A percentile compares a stretch with the other conserved stretches of the same genome.
Conservation (phyloP, 2,329 filamentous ascomycete genomes). For the Myriosclerotinia scirpicola region DNA sequence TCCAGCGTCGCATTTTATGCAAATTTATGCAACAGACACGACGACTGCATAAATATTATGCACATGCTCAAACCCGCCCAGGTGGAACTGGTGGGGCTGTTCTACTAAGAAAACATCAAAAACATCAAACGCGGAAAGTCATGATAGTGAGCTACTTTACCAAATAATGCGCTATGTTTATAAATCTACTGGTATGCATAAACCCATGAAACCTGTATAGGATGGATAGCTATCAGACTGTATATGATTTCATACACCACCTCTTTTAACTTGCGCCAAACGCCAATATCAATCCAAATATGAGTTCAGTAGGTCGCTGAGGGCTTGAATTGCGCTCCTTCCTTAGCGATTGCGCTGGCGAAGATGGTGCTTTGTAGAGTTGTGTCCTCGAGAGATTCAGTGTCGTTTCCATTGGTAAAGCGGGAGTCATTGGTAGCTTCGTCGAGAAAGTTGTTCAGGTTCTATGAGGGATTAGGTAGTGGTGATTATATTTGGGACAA, state of each 20-base stretch:
- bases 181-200: too few relatives aligned
- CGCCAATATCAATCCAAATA: too few relatives aligned
- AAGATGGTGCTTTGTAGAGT: neutral
- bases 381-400: neutral
- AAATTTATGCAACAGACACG: neutral
- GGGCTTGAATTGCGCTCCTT: neutral
- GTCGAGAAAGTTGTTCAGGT: neutral
- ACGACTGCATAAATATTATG: neutral
- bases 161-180: too few relatives aligned
- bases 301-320: neutral
- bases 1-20: neutral
- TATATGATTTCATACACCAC: too few relatives aligned
- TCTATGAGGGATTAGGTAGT: neutral
- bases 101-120: too few relatives aligned
- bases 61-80: neutral
- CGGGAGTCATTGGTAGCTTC: neutral
- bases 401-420: neutral
- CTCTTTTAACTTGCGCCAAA: too few relatives aligned
- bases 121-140: too few relatives aligned
- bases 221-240: too few relatives aligned
- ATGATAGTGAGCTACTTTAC: too few relatives aligned
- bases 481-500: neutral
- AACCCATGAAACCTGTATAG: too few relatives aligned
- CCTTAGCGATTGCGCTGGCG: neutral
- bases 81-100: too few relatives aligned